Conservation (phyloP, 305 asterid species). For the Solanum hybrid region DNA sequence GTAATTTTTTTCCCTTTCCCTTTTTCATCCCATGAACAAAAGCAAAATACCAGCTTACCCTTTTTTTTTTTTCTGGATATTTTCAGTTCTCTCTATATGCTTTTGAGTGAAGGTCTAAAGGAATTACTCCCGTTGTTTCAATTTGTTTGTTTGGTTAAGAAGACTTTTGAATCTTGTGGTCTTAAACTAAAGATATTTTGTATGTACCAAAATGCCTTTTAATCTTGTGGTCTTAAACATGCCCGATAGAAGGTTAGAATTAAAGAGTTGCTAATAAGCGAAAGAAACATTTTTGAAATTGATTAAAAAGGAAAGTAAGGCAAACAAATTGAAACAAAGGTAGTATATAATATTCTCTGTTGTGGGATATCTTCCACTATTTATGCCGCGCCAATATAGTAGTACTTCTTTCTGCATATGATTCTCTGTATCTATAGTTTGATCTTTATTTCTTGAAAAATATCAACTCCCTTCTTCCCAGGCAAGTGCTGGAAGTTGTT, state of each 20-base stretch:
- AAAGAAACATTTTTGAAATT: neutral
- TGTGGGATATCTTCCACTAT: no score
- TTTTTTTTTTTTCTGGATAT: neutral
- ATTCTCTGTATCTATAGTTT: no score
- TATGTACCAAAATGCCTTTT: neutral
- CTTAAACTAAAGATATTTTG: neutral
- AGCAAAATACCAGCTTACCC: neutral
- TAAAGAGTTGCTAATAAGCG: neutral
- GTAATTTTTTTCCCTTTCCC: no score
- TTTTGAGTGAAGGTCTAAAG: neutral
- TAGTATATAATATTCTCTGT: no score
- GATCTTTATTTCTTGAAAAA: no score
- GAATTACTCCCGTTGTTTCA: neutral
- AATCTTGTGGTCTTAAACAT: neutral
- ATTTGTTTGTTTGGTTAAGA: neutral
- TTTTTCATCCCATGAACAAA: no score
- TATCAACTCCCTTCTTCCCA: no score
- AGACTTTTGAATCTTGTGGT: neutral
- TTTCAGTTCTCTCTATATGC: neutral
- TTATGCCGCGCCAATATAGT: no score
- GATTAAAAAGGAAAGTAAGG: neutral
- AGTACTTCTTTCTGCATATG: no score
- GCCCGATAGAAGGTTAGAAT: neutral
- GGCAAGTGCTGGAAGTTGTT: no score
- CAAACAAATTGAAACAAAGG: no score